Percentiles rank a stretch among this genome's conserved stretches.
Evolutionary conservation across 2,329 filamentous ascomycete species (phyloP).

Genomic region (Aureobasidium sp.): DNA sequence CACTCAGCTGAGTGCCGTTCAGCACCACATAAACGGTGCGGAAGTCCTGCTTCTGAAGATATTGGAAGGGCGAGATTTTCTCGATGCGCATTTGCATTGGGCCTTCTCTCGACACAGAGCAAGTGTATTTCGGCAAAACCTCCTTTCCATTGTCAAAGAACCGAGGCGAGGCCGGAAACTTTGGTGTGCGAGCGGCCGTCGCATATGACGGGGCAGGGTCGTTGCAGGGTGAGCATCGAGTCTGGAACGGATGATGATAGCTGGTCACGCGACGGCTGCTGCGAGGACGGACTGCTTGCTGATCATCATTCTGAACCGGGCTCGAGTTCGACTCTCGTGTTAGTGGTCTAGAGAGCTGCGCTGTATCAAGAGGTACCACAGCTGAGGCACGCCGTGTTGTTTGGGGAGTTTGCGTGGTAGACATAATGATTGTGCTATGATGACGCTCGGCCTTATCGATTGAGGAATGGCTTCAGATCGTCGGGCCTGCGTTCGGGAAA

Average conservation of each 20-base stretch:
- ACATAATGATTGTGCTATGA: background rate
- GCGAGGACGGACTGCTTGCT: background rate
- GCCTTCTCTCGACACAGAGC: slow-evolving; percentile 27
- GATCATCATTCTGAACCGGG: background rate
- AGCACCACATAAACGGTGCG: slow-evolving; percentile 52
- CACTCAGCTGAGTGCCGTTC: slow-evolving; percentile 60
- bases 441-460: background rate
- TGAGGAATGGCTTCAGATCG: background rate
- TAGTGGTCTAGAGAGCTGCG: background rate
- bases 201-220: slow-evolving; percentile 30
- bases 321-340: background rate
- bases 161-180: slow-evolving; percentile 16
- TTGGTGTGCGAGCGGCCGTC: slow-evolving; percentile 20
- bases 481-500: background rate
- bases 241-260: slow-evolving; percentile 31
- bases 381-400: background rate
- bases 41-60: slow-evolving; percentile 27
- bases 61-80: slow-evolving; percentile 28
- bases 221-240: slow-evolving; percentile 24
- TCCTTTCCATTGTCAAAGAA: slow-evolving; percentile 22
- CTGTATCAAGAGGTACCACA: background rate
- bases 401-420: background rate
- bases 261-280: slow-evolving; percentile 20
- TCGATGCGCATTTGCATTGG: slow-evolving; percentile 29
- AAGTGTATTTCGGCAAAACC: slow-evolving; percentile 28